Evolutionary conservation across 306 rosid species (phyloP).

Genomic region (Cicer cuneatum): DNA sequence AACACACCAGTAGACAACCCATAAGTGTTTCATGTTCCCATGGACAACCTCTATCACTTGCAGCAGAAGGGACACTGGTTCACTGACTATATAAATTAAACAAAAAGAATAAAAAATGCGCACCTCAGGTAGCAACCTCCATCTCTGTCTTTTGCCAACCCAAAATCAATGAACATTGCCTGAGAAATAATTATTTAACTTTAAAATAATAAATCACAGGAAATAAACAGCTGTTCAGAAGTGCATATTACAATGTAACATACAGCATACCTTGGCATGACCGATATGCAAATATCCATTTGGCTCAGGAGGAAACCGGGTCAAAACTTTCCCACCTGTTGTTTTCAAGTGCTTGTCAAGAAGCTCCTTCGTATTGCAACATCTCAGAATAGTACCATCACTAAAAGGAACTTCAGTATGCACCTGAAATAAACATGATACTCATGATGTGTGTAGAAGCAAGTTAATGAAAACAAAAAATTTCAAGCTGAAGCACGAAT

Average conservation of each 20-base stretch:
- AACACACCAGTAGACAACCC: slow-evolving; percentile 31
- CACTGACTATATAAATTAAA: slow-evolving; percentile 19
- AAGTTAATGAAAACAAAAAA: slow-evolving; percentile 2
- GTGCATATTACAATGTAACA: slow-evolving; percentile 17
- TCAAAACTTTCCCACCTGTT: slow-evolving; percentile 74
- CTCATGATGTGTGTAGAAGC: slow-evolving; percentile 33
- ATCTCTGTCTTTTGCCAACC: slow-evolving; percentile 90
- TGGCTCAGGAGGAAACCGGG: slow-evolving; percentile 99
- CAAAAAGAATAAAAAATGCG: slow-evolving; percentile 34
- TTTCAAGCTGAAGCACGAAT: slow-evolving; percentile 16
- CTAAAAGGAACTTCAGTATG: slow-evolving; percentile 94
- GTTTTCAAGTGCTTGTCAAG: slow-evolving; percentile 81
- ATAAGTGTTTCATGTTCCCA: slow-evolving; percentile 6
- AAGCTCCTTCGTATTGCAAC: slow-evolving; percentile 78
- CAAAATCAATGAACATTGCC: slow-evolving; percentile 99
- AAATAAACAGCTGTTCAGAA: slow-evolving; percentile 3
- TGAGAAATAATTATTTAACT: slow-evolving; percentile 44
- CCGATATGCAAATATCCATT: slow-evolving; percentile 98
- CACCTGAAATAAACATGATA: slow-evolving; percentile 64
- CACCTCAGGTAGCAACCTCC: slow-evolving; percentile 94
- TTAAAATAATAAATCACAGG: background rate
- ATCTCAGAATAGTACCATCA: slow-evolving; percentile 80
- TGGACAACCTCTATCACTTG: slow-evolving; percentile 34
- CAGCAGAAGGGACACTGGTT: slow-evolving; percentile 13
- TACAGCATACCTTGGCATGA: slow-evolving; percentile 84